These are phyloP conservation scores for Larix kaempferi DNA, from an alignment of 75 land plant genomes.

Conservation along the genomic window DNA sequence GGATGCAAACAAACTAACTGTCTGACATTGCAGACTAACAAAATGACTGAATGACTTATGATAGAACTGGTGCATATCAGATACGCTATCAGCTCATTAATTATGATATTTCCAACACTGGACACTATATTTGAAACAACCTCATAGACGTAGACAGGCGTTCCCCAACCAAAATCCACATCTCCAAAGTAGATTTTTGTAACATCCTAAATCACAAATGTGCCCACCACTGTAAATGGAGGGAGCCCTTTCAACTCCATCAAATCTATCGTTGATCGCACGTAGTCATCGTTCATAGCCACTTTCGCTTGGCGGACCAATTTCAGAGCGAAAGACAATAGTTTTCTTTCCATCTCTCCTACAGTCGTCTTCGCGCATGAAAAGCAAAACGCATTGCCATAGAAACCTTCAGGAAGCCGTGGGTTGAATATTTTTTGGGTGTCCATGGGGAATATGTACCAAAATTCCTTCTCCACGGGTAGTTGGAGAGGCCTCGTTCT, in stretches of 20 bases:
- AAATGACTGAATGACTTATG: too few species aligned
- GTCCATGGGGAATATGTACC: constrained; percentile 29
- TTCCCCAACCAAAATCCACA: constrained; percentile 71
- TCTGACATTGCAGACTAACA: too few species aligned
- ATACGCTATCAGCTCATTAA: too few species aligned
- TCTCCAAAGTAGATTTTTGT: constrained; percentile 21
- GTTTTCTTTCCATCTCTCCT: constrained; percentile 26
- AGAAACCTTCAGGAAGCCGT: constrained; percentile 59
- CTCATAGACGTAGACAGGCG: constrained; percentile 35
- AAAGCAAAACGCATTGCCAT: constrained; percentile 66
- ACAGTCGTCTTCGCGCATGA: constrained; percentile 39
- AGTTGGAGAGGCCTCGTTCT: constrained; percentile 33
- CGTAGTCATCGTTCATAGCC: constrained; percentile 46
- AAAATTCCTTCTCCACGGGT: constrained; percentile 22
- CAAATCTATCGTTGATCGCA: constrained; percentile 54
- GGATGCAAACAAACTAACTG: too few species aligned
- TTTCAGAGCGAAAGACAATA: constrained; percentile 37
- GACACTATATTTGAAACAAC: constrained; percentile 28
- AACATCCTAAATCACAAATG: constrained; percentile 34
- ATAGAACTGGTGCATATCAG: too few species aligned
- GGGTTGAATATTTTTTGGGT: constrained; percentile 35
- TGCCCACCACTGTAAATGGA: constrained; percentile 26
- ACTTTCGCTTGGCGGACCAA: constrained; percentile 31
- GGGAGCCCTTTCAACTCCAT: constrained; percentile 45
- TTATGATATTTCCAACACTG: too few species aligned